Evolutionary conservation across 257 asterid species (phyloP).

Genomic region (Solanum neorickii): DNA sequence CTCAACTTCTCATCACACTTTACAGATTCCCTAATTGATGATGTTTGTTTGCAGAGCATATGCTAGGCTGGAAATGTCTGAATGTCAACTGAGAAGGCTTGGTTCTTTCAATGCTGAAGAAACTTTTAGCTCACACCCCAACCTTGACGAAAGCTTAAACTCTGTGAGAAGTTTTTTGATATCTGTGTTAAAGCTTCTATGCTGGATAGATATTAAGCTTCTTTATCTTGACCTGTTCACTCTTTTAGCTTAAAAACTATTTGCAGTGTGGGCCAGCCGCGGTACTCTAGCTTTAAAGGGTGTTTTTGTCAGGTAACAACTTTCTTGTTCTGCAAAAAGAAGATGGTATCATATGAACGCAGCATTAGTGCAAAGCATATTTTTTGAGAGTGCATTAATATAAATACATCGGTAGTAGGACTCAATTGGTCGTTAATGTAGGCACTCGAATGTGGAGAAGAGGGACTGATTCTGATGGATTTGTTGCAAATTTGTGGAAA

Average conservation of each 20-base stretch:
- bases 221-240: background rate
- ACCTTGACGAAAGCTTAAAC: no score
- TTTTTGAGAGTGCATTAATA: background rate
- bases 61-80: no score
- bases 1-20: no score
- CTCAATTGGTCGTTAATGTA: conserved; percentile 10
- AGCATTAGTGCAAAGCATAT: background rate
- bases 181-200: background rate
- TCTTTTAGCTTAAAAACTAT: conserved; percentile 10
- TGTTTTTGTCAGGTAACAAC: conserved; percentile 79
- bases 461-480: conserved; percentile 97
- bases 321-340: background rate
- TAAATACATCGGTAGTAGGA: background rate
- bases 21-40: no score
- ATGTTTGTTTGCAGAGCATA: no score
- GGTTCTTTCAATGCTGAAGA: no score
- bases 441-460: conserved; percentile 99
- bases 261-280: conserved; percentile 89
- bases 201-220: background rate
- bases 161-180: no score
- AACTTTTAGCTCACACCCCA: no score
- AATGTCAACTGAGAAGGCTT: no score
- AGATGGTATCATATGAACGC: background rate
- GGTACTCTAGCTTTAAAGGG: conserved; percentile 95
- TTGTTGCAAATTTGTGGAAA: conserved; percentile 90